Evolutionary conservation across 169 alveolate genomes (phyloP), one percentile per base, ranked within the genome.

Genomic region (Eimeria falciformis): DNA sequence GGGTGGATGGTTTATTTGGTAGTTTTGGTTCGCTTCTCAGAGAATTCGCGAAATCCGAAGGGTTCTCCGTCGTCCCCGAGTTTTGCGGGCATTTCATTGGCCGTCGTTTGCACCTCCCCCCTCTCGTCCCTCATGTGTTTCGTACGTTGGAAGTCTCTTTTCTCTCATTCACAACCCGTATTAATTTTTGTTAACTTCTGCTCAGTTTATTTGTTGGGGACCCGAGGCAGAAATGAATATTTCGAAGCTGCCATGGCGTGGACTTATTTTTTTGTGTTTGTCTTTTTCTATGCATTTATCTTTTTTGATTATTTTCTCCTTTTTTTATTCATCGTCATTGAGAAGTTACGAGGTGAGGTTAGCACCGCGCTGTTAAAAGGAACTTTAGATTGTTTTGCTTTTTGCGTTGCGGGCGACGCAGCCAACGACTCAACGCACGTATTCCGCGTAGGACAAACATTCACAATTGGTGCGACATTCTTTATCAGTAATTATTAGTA

Each of bases 81-180:
- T 87, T 87, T 43, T 68, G 73, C 53, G 85, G 93, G 23, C 93
- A 90, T 29, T 90, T 90, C 83, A 90, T 90, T 29, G 93, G 93
- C n/a, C 18, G 68, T 9, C 43, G 50, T 25, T 21, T 90, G 81
- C 93, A 90, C 75, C 55, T 90, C 4, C 91, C 93, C 3, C 93
- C 93, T 5, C 62, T 90, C 21, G 68, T 90, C 40, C 58, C 90
- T 27, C 93, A 73, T 56, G 79, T 40, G 50, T 89, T 37, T n/a
- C 93, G 93, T 89, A 50, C 23, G 93, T 21, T 50, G 12, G 9
- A 33, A 12, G 1, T 1, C 40, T 1, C 40, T 33, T 33, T 0
- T 0, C 27, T 1, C 23, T 58, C 0, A 25, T 58, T 25, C 23
- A 23, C 23, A 33, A 33, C 2, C 40, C 40, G 40, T 33, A 33